Evolutionary conservation across 2,329 filamentous ascomycete species (phyloP), one percentile per base, ranked within the genome.

Genomic region (Pseudogymnoascus sp.): DNA sequence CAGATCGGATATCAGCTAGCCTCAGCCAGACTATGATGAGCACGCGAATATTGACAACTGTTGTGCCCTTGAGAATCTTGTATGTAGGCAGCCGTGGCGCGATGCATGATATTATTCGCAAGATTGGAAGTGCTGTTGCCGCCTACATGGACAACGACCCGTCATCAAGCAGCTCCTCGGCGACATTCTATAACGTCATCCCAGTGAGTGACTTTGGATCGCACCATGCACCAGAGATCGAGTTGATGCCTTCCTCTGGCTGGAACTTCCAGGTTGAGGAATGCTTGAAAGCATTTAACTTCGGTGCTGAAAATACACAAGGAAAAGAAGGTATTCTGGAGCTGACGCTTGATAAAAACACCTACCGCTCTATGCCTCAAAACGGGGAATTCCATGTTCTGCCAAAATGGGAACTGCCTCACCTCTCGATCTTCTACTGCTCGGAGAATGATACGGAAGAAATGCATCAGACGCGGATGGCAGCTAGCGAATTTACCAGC

Each of bases 231-330:
- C 79, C 79, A 1, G 79, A 82, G 64, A 78, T 82, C 18, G 79
- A 82, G 69, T 76, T 82, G 59, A 80, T 82, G 74, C 78, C 81
- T 62, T 80, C 79, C 6, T 81, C 79, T 34, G 77, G 76, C 11
- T 79, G 78, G 64, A 79, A 82, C 64, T 81, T 82, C 73, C 78
- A 79, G 66, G 78, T 82, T 4, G 79, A 82, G 62, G 76, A 78
- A 28, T 82, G 81, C 66, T 74, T 73, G 11, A 72, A 71, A 6
- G 80, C 79, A n/a, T 68, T 72, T 34, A 74, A 73, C 46, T 53
- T 70, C 36, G 70, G 71, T 5, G 69, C 72, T 31, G 68, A 73
- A 23, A 69, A 70, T 60, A 71, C 71, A 2, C 68, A 71, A 53
- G 28, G 71, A 21, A 77, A 76, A 64, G 74, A 74, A 18, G 72